These are phyloP conservation scores for Coemansia sp. DNA, from an alignment of 192 early-diverging fungal genomes.

Conservation along the genomic window DNA sequence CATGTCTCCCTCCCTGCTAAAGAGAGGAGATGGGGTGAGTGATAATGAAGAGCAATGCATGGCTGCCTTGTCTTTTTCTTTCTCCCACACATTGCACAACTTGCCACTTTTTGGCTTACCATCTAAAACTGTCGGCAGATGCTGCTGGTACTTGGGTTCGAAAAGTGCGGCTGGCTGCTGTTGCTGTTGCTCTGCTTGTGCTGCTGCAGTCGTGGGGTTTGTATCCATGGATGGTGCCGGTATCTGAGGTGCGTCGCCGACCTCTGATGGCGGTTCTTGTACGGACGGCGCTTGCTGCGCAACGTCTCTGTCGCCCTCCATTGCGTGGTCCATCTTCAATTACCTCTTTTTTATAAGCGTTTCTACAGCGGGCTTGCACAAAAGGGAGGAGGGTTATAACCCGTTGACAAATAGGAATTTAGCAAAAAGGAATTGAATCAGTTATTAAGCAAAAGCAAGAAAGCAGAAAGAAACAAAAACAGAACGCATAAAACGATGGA, in stretches of 20 bases:
- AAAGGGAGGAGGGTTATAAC: no score
- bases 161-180: not conserved
- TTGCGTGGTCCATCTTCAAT: slow-evolving; percentile 20
- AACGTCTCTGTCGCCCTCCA: slow-evolving; percentile 16
- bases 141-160: not conserved
- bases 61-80: not conserved
- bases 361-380: not conserved
- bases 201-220: not conserved
- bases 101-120: no score
- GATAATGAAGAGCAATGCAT: not conserved
- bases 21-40: no score
- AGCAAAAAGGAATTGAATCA: not conserved
- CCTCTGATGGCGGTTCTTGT: not conserved
- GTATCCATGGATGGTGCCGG: slow-evolving; percentile 8
- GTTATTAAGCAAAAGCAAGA: not conserved
- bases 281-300: slow-evolving; percentile 10
- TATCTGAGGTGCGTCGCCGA: not conserved
- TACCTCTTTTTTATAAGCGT: not conserved
- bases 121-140: not conserved
- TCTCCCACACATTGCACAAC: not conserved
- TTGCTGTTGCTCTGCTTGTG: no score
- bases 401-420: no score
- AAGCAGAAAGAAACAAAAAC: not conserved
- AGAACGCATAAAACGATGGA: not conserved
- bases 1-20: no score